Percentiles rank a stretch among this genome's conserved stretches.
Evolutionary conservation across 164 flowering plant species (phyloP).

Genomic region (Amborella trichopoda): DNA sequence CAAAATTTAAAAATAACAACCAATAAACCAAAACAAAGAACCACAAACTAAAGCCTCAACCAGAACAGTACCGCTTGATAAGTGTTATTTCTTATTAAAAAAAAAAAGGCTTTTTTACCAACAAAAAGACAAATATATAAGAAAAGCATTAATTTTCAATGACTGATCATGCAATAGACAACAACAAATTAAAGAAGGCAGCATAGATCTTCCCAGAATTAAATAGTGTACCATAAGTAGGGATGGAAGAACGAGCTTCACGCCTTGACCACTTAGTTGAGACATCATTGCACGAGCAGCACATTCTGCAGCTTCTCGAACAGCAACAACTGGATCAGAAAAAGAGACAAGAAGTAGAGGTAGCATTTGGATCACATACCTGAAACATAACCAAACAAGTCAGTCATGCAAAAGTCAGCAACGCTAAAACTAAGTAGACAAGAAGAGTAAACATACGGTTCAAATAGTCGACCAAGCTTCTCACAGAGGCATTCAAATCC

Average conservation of each 20-base stretch:
- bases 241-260: slow-evolving; percentile 95
- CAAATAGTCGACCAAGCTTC: slow-evolving; percentile 86
- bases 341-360: slow-evolving; percentile 87
- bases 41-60: no score
- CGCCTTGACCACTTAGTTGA: slow-evolving; percentile 91
- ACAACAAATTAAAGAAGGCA: background rate
- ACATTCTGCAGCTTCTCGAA: slow-evolving; percentile 97
- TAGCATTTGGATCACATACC: slow-evolving; percentile 91
- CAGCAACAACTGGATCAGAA: slow-evolving; percentile 96
- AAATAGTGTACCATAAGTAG: slow-evolving; percentile 63
- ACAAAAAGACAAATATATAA: no score
- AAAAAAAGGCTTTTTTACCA: no score
- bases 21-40: no score
- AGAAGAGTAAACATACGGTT: slow-evolving; percentile 56
- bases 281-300: slow-evolving; percentile 99
- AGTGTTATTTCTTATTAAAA: no score
- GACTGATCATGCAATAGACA: background rate
- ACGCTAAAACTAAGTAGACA: background rate
- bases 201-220: background rate
- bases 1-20: no score
- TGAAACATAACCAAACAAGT: slow-evolving; percentile 17
- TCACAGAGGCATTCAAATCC: slow-evolving; percentile 98
- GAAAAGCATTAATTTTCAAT: no score
- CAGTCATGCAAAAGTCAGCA: background rate
- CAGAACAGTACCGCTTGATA: no score